Base-by-base conservation (phyloP, 768 basidiomycete genomes). In the Amanita molliuscula region DNA sequence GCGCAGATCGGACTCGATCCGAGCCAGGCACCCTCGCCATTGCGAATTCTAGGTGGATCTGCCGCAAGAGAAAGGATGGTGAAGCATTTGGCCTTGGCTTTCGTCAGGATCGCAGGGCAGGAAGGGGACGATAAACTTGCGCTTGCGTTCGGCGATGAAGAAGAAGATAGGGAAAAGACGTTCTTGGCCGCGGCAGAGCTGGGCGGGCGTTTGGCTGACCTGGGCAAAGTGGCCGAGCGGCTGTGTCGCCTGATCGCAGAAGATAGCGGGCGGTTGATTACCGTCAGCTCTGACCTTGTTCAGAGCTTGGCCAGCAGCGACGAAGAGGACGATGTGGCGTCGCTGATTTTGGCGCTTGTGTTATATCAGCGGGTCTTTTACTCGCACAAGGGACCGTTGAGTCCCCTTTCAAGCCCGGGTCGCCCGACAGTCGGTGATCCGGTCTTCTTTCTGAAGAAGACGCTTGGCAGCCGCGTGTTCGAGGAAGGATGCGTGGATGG, bases 351-450 rank as follows among this genome's bases (percentile, higher is more conserved):
- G 36, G 81, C 84, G 36, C 67, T 82, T 38, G 67, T 82, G 26
- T 64, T 88, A 21, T 83, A 82, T 56, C 71, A 74, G 6, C 74
- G 71, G 40, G 71, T 85, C 46, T 88, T 88, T 63, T 66, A 56
- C 33, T 33, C 53, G n/a, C 58, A 61, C 10, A 50, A 51, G 33
- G 54, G 56, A 4, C 54, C 80, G 35, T 62, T 79, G 49, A 82
- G 79, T 23, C 82, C 81, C 3, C 81, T 82, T 8, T 79, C 82
- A 1, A 78, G 68, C 40, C 77, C 79, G 61, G 33, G 21, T 44
- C 55, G 33, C 51, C 26, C 50, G 46, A 46, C 46, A 51, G 38
- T 36, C 4, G 48, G 54, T 8, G 47, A 63, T 52, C 65, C 61
- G 45, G 73, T 73, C 42, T 61, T 52, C 16, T 29, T 45, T 20